A percentile compares a stretch with the other conserved stretches of the same genome.
These are phyloP conservation scores for Pleomassaria siparia DNA, from an alignment of 2,329 filamentous ascomycete genomes.

Conservation along the genomic window DNA sequence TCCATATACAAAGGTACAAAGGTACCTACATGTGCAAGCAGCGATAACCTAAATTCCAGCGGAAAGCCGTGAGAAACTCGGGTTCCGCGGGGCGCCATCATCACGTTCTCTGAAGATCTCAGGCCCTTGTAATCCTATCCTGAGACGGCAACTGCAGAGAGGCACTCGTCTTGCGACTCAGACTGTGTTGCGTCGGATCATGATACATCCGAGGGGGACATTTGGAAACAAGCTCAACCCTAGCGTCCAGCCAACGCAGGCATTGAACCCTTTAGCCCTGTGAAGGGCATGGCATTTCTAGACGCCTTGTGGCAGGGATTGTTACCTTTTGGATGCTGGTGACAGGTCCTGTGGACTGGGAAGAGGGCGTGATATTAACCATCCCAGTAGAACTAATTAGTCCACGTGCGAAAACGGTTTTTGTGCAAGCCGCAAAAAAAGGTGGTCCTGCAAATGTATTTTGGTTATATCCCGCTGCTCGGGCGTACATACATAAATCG, in stretches of 20 bases:
- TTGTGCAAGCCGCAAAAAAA: too few relatives aligned
- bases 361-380: not conserved
- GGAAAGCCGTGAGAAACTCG: not conserved
- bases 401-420: not conserved
- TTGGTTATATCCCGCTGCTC: not conserved
- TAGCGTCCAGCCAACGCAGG: conserved; percentile 22
- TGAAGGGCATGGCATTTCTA: conserved; percentile 1
- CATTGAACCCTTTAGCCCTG: conserved; percentile 6
- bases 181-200: conserved; percentile 35
- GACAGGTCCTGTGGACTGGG: not conserved
- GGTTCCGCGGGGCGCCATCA: not conserved
- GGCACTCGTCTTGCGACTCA: conserved; percentile 23
- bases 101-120: not conserved
- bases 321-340: conserved; percentile 1
- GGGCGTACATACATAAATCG: not conserved
- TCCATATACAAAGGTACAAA: too few relatives aligned
- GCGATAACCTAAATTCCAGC: too few relatives aligned
- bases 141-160: conserved; percentile 24
- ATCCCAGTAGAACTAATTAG: not conserved
- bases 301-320: not conserved
- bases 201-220: conserved; percentile 36
- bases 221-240: conserved; percentile 39
- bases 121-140: conserved; percentile 6
- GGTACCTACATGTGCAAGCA: too few relatives aligned
- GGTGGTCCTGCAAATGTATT: conserved; percentile 1